Conservation (phyloP, 768 basidiomycete species). For the Gloeostereum incarnatum region DNA sequence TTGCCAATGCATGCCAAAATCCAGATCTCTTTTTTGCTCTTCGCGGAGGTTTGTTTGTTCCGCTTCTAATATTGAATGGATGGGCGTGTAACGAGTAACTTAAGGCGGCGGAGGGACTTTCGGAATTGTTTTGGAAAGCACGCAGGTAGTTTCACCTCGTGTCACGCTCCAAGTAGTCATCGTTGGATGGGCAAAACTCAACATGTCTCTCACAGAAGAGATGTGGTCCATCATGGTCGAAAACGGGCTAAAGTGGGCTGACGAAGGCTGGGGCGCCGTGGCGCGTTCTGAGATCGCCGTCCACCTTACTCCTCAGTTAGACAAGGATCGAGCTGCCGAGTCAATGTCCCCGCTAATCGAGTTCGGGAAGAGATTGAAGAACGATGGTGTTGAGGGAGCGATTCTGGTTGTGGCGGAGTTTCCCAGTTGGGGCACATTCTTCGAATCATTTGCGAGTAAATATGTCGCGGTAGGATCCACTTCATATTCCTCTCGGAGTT, state of each 20-base stretch:
- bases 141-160: constrained; percentile 13
- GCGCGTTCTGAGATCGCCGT: constrained; percentile 17
- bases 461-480: constrained; percentile 28
- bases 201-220: constrained; percentile 10
- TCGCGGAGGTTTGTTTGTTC: constrained; percentile 24
- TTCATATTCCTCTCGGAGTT: neutral
- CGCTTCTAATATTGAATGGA: neutral
- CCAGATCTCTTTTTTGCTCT: constrained; percentile 47
- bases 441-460: constrained; percentile 23
- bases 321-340: constrained; percentile 21
- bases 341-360: constrained; percentile 33
- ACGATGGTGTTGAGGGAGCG: constrained; percentile 10
- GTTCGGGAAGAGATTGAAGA: constrained; percentile 14
- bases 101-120: constrained; percentile 37
- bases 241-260: constrained; percentile 16
- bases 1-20: constrained; percentile 39
- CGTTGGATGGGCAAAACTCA: constrained; percentile 10
- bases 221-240: constrained; percentile 15
- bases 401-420: constrained; percentile 25
- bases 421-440: constrained; percentile 30
- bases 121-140: constrained; percentile 27
- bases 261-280: constrained; percentile 16
- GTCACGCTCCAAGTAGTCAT: constrained; percentile 14
- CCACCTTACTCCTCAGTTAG: constrained; percentile 34
- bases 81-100: neutral